Percentiles rank a stretch among this genome's conserved stretches.
phyloP scores from a whole-genome alignment of 176 grass and related monocot species.

The Puya raimondii region DNA sequence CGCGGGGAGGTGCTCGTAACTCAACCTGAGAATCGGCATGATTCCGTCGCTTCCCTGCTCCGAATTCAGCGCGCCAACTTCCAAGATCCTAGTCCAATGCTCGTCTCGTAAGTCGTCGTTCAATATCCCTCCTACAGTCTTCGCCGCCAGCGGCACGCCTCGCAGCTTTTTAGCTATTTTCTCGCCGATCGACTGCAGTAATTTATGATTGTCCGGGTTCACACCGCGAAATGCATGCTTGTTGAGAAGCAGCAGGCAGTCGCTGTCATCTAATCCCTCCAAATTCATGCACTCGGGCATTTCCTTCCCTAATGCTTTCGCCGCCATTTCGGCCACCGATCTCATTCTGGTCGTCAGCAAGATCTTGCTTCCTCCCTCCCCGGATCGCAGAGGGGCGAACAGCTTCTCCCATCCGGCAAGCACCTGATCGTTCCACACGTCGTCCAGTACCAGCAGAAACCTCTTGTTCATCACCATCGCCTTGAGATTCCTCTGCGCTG shows the following conservation, averaged over 20 bases:
- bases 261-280: constrained; percentile 11
- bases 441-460: constrained; percentile 33
- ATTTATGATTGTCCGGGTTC: background rate
- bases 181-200: background rate
- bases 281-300: background rate
- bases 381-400: constrained; percentile 18
- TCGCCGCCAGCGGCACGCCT: constrained; percentile 28
- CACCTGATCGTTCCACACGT: constrained; percentile 30
- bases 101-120: background rate
- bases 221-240: constrained; percentile 12
- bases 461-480: background rate
- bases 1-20: constrained; percentile 18
- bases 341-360: constrained; percentile 29
- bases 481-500: constrained; percentile 7
- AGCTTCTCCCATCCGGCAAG: constrained; percentile 15
- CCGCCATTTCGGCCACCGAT: constrained; percentile 2
- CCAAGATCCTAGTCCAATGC: constrained; percentile 10
- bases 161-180: constrained; percentile 5
- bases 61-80: background rate
- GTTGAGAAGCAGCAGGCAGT: constrained; percentile 19
- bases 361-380: constrained; percentile 20
- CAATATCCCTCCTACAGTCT: constrained; percentile 20
- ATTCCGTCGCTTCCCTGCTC: background rate
- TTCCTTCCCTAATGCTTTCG: background rate
- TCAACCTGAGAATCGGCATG: constrained; percentile 16